phyloP scores from a whole-genome alignment of 164 flowering plant species.

The Brasenia schreberi region DNA sequence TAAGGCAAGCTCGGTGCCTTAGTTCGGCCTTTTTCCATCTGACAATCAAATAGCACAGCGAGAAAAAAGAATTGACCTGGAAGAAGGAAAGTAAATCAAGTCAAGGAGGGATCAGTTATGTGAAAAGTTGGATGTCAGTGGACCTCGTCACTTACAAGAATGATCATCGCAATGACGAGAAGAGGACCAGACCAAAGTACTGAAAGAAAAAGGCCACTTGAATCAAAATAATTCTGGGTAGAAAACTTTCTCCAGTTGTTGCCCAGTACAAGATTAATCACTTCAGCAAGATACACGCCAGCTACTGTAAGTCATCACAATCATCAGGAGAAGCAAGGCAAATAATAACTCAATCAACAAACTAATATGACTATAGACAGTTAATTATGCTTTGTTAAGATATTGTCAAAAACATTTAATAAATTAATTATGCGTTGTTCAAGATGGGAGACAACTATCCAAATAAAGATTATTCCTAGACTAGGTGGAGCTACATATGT shows the following conservation, averaged over 20 bases:
- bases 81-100: conserved; percentile 6
- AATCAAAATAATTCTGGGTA: conserved; percentile 76
- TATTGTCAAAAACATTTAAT: too few species aligned
- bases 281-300: conserved; percentile 88
- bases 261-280: conserved; percentile 41
- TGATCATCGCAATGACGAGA: conserved; percentile 50
- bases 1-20: conserved; percentile 61
- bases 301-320: conserved; percentile 35
- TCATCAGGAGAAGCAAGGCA: background rate
- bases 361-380: too few species aligned
- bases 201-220: conserved; percentile 67
- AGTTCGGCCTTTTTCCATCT: conserved; percentile 90
- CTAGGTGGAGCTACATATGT: too few species aligned
- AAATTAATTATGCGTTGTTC: too few species aligned
- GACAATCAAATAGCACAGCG: conserved; percentile 56
- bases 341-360: background rate
- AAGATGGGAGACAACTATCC: too few species aligned
- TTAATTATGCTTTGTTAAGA: too few species aligned
- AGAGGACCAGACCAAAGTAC: conserved; percentile 96
- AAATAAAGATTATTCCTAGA: too few species aligned
- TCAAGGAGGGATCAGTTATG: background rate
- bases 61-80: conserved; percentile 73
- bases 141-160: conserved; percentile 48
- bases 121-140: background rate
- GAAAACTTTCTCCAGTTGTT: conserved; percentile 80